These are phyloP conservation scores for Neocucurbitaria cava DNA, from an alignment of 2,329 filamentous ascomycete species.

Conservation along the genomic window DNA sequence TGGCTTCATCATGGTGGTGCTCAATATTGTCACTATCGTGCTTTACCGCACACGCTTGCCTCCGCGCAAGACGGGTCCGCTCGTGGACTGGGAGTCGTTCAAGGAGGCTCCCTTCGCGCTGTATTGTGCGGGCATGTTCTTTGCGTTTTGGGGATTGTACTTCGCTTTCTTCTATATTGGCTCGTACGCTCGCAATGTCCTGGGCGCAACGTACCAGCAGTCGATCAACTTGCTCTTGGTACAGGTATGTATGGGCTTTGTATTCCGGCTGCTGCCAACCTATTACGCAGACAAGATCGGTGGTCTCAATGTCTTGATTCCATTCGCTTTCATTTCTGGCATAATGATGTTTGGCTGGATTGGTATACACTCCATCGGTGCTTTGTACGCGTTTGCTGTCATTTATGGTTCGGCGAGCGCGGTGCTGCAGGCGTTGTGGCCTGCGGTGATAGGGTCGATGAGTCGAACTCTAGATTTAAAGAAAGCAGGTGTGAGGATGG, in stretches of 20 bases:
- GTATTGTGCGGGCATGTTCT: constrained; percentile 47
- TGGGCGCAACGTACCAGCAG: constrained; percentile 57
- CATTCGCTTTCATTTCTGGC: constrained; percentile 55
- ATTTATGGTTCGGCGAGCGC: constrained; percentile 39
- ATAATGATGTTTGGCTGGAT: constrained; percentile 52
- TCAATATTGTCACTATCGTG: constrained; percentile 39
- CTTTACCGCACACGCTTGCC: constrained; percentile 49
- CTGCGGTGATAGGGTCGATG: constrained; percentile 30
- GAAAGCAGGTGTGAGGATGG: constrained; percentile 44
- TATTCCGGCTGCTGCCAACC: constrained; percentile 57
- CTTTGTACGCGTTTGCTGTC: constrained; percentile 40
- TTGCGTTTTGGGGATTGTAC: constrained; percentile 49
- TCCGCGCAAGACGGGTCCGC: constrained; percentile 50
- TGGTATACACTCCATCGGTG: constrained; percentile 30
- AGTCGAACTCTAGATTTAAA: constrained; percentile 45
- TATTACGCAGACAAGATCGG: constrained; percentile 50
- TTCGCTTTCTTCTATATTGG: constrained; percentile 57
- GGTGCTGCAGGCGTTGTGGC: constrained; percentile 42
- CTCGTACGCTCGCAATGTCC: constrained; percentile 51
- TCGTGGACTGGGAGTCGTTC: constrained; percentile 53
- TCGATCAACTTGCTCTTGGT: constrained; percentile 64
- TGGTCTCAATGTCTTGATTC: constrained; percentile 58
- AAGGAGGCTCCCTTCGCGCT: constrained; percentile 49
- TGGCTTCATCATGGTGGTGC: constrained; percentile 64
- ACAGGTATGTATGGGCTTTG: constrained; percentile 56